Conservation (phyloP, 768 basidiomycete species). For the Lentinula sp. region DNA sequence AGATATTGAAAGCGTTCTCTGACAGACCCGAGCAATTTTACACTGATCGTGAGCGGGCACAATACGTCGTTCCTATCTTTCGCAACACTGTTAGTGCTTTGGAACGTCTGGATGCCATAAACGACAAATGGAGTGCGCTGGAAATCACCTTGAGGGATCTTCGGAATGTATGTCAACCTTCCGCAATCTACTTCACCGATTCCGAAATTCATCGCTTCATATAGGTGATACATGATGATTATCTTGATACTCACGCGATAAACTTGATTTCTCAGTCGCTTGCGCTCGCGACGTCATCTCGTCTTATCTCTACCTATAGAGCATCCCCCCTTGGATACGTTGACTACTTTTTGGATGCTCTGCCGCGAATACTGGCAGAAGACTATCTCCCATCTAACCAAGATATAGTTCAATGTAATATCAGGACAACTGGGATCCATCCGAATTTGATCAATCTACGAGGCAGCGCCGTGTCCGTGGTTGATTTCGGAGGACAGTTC, state of each 20-base stretch:
- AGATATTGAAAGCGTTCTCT: constrained; percentile 39
- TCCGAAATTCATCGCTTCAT: too few relatives aligned
- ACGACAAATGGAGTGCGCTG: too few relatives aligned
- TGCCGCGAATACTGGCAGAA: constrained; percentile 84
- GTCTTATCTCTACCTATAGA: too few relatives aligned
- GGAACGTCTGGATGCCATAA: not conserved
- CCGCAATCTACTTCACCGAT: too few relatives aligned
- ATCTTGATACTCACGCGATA: too few relatives aligned
- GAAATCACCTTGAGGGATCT: too few relatives aligned
- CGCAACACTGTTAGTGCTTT: not conserved
- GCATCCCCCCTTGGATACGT: not conserved
- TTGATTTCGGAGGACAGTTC: constrained; percentile 87
- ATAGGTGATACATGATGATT: too few relatives aligned
- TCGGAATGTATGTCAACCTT: too few relatives aligned
- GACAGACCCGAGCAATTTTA: not conserved
- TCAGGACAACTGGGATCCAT: constrained; percentile 97
- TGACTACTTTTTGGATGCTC: not conserved
- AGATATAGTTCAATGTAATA: constrained; percentile 88
- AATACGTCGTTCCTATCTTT: not conserved
- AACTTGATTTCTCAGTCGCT: too few relatives aligned
- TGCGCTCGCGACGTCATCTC: too few relatives aligned
- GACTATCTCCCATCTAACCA: constrained; percentile 94
- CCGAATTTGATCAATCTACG: constrained; percentile 95
- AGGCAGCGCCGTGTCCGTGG: constrained; percentile 87
- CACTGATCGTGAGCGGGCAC: not conserved